Percentiles rank a stretch among this genome's conserved stretches.
Conservation (phyloP, 352 stramenopile species). For the Stephanocyclus meneghinianus region DNA sequence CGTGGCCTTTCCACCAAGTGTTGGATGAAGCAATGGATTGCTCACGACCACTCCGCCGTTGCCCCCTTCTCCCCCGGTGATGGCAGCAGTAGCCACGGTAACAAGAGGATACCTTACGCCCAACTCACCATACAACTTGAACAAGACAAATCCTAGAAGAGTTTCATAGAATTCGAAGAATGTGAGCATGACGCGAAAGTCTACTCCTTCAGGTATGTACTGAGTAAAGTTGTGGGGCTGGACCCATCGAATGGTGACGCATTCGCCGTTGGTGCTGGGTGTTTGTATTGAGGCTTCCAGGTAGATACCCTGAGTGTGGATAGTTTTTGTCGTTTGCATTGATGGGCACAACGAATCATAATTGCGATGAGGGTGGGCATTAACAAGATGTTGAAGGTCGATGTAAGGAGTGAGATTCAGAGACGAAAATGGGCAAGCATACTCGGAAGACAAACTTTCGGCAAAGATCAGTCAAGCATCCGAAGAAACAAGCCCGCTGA, state of each 20-base stretch:
- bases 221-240: constrained; percentile 98
- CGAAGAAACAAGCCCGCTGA: no score
- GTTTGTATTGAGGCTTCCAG: constrained; percentile 68
- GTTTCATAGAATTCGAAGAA: constrained; percentile 99
- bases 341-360: neutral
- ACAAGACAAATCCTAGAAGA: constrained; percentile 97
- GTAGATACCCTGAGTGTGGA: constrained; percentile 9
- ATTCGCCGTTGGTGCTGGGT: constrained; percentile 16
- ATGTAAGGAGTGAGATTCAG: no score
- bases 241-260: constrained; percentile 91
- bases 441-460: no score
- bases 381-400: no score
- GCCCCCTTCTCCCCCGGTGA: constrained; percentile 29
- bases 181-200: constrained; percentile 98
- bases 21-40: constrained; percentile 53
- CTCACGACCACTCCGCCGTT: constrained; percentile 36
- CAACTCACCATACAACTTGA: constrained; percentile 95
- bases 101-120: constrained; percentile 92
- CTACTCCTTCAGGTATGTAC: constrained; percentile 94
- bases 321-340: neutral
- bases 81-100: constrained; percentile 35
- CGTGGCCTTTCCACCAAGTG: constrained; percentile 42
- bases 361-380: no score
- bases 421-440: no score
- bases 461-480: no score